phyloP scores from a whole-genome alignment of 75 land plant genomes.

The Sequoiadendron giganteum region DNA sequence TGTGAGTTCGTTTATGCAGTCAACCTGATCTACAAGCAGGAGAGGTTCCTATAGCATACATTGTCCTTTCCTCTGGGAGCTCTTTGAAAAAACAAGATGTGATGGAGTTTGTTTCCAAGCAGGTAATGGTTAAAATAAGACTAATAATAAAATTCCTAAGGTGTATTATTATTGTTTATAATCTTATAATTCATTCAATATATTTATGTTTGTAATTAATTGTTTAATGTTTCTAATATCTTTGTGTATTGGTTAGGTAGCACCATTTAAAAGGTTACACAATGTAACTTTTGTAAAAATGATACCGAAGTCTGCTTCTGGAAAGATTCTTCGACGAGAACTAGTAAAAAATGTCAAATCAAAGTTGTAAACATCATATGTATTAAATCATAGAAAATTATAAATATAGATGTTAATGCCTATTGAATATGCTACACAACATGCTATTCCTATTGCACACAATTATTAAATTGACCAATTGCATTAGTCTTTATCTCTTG shows the following conservation, averaged over 20 bases:
- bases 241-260: conserved; percentile 43
- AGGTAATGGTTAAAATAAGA: conserved; percentile 34
- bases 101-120: conserved; percentile 58
- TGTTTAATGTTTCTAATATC: background rate
- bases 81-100: conserved; percentile 56
- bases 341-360: conserved; percentile 42
- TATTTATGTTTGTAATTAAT: background rate
- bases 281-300: conserved; percentile 57
- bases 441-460: too few species aligned
- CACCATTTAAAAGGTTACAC: conserved; percentile 70
- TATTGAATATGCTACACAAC: too few species aligned
- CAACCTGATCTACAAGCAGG: conserved; percentile 80
- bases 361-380: conserved; percentile 22
- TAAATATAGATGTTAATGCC: too few species aligned
- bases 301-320: conserved; percentile 74
- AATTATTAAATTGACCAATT: too few species aligned
- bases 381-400: too few species aligned
- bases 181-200: background rate
- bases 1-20: conserved; percentile 20
- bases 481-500: too few species aligned
- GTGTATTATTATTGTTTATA: background rate
- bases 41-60: conserved; percentile 84
- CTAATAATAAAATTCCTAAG: background rate
- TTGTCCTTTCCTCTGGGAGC: conserved; percentile 55
- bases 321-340: conserved; percentile 75